Evolutionary conservation across 2,329 filamentous ascomycete species (phyloP).

Genomic region (Hymenoscyphus scutula): DNA sequence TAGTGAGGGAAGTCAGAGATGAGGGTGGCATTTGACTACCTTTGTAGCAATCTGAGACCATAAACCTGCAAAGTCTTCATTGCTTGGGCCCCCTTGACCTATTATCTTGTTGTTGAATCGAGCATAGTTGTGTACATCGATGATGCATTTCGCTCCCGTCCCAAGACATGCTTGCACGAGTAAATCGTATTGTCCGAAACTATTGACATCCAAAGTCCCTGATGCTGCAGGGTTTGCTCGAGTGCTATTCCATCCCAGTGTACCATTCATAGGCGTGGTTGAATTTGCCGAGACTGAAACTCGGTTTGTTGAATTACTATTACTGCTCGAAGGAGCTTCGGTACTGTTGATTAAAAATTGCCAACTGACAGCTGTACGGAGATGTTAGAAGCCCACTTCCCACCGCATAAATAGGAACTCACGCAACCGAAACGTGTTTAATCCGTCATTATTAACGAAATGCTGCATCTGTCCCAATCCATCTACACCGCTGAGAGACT

Average conservation of each 20-base stretch:
- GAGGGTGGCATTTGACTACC: background rate
- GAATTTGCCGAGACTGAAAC: background rate
- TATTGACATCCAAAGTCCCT: conserved; percentile 47
- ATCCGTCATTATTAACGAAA: conserved; percentile 44
- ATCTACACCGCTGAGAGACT: conserved; percentile 20
- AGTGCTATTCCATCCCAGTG: too few species aligned
- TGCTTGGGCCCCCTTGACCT: conserved; percentile 61
- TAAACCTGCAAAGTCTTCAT: conserved; percentile 49
- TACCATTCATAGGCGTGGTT: background rate
- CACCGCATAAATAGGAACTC: background rate
- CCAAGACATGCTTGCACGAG: conserved; percentile 55
- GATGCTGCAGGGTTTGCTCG: background rate
- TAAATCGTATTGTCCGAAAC: conserved; percentile 52
- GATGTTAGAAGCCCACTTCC: background rate
- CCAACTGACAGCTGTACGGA: conserved; percentile 48
- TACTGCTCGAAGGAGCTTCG: conserved; percentile 26
- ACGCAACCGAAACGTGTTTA: conserved; percentile 56
- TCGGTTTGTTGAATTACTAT: conserved; percentile 32
- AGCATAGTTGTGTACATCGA: conserved; percentile 58
- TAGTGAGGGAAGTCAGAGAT: background rate
- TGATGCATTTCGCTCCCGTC: conserved; percentile 57
- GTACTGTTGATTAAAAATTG: conserved; percentile 53
- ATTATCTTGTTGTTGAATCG: conserved; percentile 52
- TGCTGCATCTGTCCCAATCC: conserved; percentile 25
- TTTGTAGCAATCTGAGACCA: conserved; percentile 17